Base-by-base conservation (phyloP, 176 grass and related monocot genomes). In the Miscanthus lutarioriparius region DNA sequence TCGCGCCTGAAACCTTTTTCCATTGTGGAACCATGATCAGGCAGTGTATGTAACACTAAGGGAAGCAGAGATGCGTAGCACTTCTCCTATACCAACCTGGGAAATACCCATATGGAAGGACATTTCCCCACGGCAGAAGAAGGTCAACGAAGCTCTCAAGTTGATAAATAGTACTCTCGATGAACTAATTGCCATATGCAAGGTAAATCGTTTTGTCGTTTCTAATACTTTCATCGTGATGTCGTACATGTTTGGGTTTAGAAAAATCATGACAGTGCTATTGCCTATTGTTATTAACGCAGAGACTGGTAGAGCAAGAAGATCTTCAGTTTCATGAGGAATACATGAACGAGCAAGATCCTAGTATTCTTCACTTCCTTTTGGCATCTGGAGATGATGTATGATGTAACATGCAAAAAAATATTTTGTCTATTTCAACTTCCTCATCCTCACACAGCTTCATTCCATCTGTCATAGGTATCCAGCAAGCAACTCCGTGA, bases 81-180 rank as follows among this genome's bases (percentile, higher is more conserved):
- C 91, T 76, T 95, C 96, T 81, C 96, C 96, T 66, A 86, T 99
- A 89, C 96, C 96, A 78, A 94, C 89, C 72, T 99, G 96, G 96
- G 91, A 99, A 91, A 96, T 99, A 87, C 96, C 96, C 28, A 99
- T 99, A 83, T 95, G 96, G 96, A 99, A 99, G 91, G 83, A 99
- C 67, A 94, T 99, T 66, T 99, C 96, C 40, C 96, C 96, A 35
- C 74, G 96, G 26, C 96, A 99, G 75, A 96, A 77, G 87, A 99
- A 99, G 77, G 96, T 94, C 72, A 91, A 93, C 62, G 78, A 93
- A 94, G 87, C 96, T 72, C 93, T 99, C 70, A 77, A 84, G 35
- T 82, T 99, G 86, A 87, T 95, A 70, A 99, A 99, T 88, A 86
- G 15, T 23, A 95, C 88, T 54, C 87, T 98, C 3, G 93, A 95